Evolutionary conservation across 306 rosid species (phyloP).

Genomic region (Pterocarpus macrocarpus): DNA sequence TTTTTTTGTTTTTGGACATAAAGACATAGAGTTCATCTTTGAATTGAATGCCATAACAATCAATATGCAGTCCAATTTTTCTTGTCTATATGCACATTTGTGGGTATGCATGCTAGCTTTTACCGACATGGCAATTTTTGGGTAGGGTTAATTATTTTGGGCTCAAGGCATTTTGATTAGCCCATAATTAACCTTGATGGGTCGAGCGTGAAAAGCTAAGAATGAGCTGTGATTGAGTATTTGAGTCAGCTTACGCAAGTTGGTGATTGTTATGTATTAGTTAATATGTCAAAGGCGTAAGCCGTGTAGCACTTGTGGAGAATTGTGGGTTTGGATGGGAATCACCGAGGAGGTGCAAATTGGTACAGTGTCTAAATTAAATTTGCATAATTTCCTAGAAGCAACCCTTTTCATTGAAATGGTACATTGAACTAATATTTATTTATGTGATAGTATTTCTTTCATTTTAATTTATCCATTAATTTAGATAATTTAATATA

Average conservation of each 20-base stretch:
- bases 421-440: neutral
- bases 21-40: conserved; percentile 38
- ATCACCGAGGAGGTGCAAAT: conserved; percentile 4
- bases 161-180: conserved; percentile 5
- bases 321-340: neutral
- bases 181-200: conserved; percentile 22
- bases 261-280: neutral
- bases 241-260: conserved; percentile 29
- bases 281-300: neutral
- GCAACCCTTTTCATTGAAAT: neutral
- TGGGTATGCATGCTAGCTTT: neutral
- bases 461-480: too few relatives aligned
- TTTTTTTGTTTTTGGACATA: too few relatives aligned
- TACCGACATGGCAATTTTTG: conserved; percentile 25
- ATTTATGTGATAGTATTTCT: neutral
- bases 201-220: neutral
- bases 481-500: too few relatives aligned
- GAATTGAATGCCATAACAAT: conserved; percentile 45
- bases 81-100: neutral
- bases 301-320: neutral
- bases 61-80: conserved; percentile 11
- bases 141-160: conserved; percentile 11
- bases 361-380: neutral
- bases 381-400: conserved; percentile 11
- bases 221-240: neutral